Evolutionary conservation across 2,329 filamentous ascomycete species (phyloP), one percentile per base, ranked within the genome.

Genomic region (Epichloe scottii): DNA sequence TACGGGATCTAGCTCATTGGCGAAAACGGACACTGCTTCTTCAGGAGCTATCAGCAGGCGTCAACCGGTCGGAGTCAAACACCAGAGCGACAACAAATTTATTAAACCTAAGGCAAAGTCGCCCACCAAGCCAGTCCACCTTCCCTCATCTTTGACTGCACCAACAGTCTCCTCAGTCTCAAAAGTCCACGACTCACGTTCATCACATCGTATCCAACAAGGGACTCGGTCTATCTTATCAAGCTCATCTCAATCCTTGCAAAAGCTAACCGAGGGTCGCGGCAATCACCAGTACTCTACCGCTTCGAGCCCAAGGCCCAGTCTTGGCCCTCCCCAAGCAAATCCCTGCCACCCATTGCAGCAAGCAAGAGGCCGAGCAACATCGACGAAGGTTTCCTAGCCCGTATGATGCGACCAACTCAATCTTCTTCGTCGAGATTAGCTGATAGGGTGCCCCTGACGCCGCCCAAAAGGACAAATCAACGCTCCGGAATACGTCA

Each of bases 321-420:
- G 78, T 57, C 56, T 82, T 17, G 79, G 78, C 2, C 76, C 72
- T 2, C 78, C 79, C 77, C 79, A 3, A 83, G 79, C 65, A 81
- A 77, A 56, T 39, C 52, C 7, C 40, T 53, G 3, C 23, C 56
- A 3, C 51, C 57, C 15, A 51, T 50, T 0, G 19, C 53, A 23
- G 46, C 30, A 43, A 46, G 44, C 6, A 40, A 53, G 51, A 76
- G 73, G 54, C 71, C 76, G 26, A 73, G 71, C 45, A 76, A 77
- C 17, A 72, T 85, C 1, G 83, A 87, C 56, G 82, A 87, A 56
- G 68, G 80, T 14, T 90, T 90, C 66, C 69, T 90, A 26, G 85
- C 84, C n/a, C 79, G 86, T 49, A 89, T 90, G 85, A 89, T 84
- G 80, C 74, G 85, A 40, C 86, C 86, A 2, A 90, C 86, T 0